Base-by-base conservation (phyloP, 2,329 filamentous ascomycete species). In the Scortechinia acanthostroma region DNA sequence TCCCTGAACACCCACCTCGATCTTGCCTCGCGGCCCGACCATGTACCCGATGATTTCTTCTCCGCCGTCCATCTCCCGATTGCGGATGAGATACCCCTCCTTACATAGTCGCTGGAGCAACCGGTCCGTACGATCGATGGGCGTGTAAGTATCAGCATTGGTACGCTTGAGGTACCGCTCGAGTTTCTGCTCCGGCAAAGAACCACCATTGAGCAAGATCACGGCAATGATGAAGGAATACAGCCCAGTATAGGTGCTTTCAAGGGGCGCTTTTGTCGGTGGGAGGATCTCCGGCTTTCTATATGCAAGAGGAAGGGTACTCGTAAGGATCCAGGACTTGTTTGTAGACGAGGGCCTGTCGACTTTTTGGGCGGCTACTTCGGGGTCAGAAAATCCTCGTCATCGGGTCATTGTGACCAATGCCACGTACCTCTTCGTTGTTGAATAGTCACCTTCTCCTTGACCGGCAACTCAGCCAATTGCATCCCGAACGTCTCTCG, bases 11-110 rank as follows among this genome's bases (percentile, higher is more conserved):
- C 35, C 35, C 6, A 40, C 35, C 17, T 40, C 35, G 6, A 40
- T 10, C 35, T 40, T 40, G 13, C 35, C 35, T 6, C 35, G 35
- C 10, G 35, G 35, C 10, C 80, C 80, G 6, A 83, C 70, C 42
- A 73, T 64, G 58, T 76, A 83, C 51, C 79, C 77, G 17, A 80
- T 60, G 3, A 72, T 61, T 49, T 83, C 77, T 43, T 83, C 80
- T 2, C 74, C 77, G 0, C 64, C 66, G 21, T 68, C 64, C 45
- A 64, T 65, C 50, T 83, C 77, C 30, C 68, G 66, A 45, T 73
- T 62, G 45, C 66, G 71, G 4, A 78, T 63, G 6, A 84, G 57
- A 53, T 84, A 84, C 1, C 76, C 75, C 37, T 83, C 79, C 49
- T 70, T 74, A 46, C 69, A 66, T 56, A 84, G 70, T 5, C 73